These are phyloP conservation scores for Prinsepia uniflora DNA, from an alignment of 306 rosid genomes.

Conservation along the genomic window DNA sequence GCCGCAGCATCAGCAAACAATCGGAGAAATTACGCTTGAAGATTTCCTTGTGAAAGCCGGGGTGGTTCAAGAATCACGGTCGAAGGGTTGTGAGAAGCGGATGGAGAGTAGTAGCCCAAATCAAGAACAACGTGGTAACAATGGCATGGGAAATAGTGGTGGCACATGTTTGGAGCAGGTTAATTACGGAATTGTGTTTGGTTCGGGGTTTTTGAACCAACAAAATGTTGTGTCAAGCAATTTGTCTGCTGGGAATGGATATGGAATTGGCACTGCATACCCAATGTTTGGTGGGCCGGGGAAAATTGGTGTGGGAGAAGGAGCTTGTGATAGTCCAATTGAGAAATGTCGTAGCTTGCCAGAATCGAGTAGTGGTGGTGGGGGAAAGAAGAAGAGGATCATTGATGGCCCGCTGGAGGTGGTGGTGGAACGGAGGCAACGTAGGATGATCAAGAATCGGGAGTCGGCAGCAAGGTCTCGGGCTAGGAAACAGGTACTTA, in stretches of 20 bases:
- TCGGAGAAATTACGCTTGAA: slow-evolving; percentile 65
- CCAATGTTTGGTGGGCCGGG: slow-evolving; percentile 30
- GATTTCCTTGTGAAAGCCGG: slow-evolving; percentile 75
- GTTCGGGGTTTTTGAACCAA: slow-evolving; percentile 22
- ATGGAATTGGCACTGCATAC: slow-evolving; percentile 16
- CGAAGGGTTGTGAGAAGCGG: slow-evolving; percentile 10
- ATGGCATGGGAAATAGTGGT: slow-evolving; percentile 5
- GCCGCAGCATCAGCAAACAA: slow-evolving; percentile 35
- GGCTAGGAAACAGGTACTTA: slow-evolving; percentile 63
- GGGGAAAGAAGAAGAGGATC: slow-evolving; percentile 38
- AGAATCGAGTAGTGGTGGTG: slow-evolving; percentile 34
- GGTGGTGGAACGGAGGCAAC: slow-evolving; percentile 62
- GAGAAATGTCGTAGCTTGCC: slow-evolving; percentile 27
- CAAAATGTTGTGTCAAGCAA: slow-evolving; percentile 16
- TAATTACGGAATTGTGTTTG: slow-evolving; percentile 28
- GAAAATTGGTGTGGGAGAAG: slow-evolving; percentile 23
- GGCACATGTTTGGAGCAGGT: slow-evolving; percentile 7
- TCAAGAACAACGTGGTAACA: slow-evolving; percentile 15
- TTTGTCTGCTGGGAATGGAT: slow-evolving; percentile 7
- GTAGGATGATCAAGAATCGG: slow-evolving; percentile 76
- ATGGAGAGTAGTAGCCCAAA: slow-evolving; percentile 15
- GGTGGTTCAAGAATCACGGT: slow-evolving; percentile 44
- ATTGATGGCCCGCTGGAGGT: slow-evolving; percentile 54
- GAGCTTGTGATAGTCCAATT: slow-evolving; percentile 5
- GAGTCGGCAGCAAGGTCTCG: slow-evolving; percentile 85